phyloP scores from a whole-genome alignment of 805 yeast genomes.

The Myxozyma udenii region DNA sequence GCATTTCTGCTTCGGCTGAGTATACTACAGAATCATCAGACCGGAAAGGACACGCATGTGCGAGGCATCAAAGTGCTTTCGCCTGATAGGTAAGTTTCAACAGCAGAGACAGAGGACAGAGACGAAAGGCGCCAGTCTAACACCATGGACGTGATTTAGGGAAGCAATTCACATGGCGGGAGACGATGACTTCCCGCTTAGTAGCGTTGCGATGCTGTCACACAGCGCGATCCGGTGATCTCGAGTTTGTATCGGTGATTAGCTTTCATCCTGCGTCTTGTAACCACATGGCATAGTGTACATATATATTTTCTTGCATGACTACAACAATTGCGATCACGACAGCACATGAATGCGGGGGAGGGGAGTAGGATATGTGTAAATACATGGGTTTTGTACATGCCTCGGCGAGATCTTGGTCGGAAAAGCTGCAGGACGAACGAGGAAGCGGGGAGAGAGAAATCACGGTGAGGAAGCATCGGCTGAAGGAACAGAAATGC shows the following conservation, averaged over 20 bases:
- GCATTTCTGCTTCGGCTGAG: conserved; percentile 62
- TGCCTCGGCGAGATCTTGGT: too few relatives aligned
- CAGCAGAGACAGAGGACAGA: conserved; percentile 24
- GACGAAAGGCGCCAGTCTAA: not conserved
- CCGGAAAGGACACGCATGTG: conserved; percentile 92
- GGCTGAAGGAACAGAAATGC: too few relatives aligned
- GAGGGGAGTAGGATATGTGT: too few relatives aligned
- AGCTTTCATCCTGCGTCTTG: too few relatives aligned
- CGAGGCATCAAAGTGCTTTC: conserved; percentile 66
- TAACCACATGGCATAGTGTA: too few relatives aligned
- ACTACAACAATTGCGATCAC: too few relatives aligned
- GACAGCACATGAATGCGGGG: too few relatives aligned
- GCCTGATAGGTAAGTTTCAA: conserved; percentile 38
- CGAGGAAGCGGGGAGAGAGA: too few relatives aligned
- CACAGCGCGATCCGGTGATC: conserved; percentile 32
- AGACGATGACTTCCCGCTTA: conserved; percentile 34
- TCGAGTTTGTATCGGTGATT: not conserved
- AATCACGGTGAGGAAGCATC: too few relatives aligned
- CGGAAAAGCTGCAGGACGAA: too few relatives aligned
- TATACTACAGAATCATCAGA: conserved; percentile 79
- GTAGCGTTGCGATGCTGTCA: conserved; percentile 34
- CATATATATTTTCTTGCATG: too few relatives aligned
- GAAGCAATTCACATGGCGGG: conserved; percentile 3
- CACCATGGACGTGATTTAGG: not conserved
- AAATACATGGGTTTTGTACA: too few relatives aligned